phyloP scores from a whole-genome alignment of 2,329 filamentous ascomycete genomes.

The Ascosphaera acerosa region DNA sequence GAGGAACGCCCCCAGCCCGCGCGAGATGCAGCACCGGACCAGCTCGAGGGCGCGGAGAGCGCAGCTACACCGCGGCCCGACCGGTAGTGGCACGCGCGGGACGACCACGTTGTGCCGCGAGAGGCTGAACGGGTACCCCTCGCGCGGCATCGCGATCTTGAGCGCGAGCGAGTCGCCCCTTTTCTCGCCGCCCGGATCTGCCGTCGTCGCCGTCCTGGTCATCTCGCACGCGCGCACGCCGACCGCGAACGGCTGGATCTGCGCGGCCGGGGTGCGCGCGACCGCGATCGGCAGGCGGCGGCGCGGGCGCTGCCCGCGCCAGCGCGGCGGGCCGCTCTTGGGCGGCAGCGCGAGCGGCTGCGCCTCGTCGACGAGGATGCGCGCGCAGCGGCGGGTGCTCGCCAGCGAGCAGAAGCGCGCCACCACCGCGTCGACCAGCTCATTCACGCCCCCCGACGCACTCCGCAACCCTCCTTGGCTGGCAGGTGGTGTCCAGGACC shows the following conservation, averaged over 20 bases:
- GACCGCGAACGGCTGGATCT: background rate
- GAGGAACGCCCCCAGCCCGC: background rate
- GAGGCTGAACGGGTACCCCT: conserved; percentile 1
- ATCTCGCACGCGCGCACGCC: background rate
- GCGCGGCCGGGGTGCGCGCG: background rate
- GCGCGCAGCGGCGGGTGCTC: no score
- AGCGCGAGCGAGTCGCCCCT: no score
- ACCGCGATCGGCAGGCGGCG: background rate
- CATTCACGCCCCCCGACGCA: no score
- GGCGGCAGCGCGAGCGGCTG: background rate
- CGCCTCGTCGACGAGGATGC: conserved; percentile 1
- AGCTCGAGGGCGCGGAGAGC: background rate
- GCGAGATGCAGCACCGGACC: background rate
- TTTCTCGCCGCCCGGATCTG: background rate
- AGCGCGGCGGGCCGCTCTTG: background rate
- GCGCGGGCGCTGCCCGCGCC: background rate
- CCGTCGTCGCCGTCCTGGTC: background rate
- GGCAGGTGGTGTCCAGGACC: no score
- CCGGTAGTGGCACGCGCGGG: background rate
- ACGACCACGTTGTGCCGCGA: conserved; percentile 1
- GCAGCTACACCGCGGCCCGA: background rate
- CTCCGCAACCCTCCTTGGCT: no score
- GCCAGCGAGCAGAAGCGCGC: no score
- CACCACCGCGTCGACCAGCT: no score
- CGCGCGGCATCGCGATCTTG: background rate